Percentiles rank a stretch among this genome's conserved stretches.
phyloP scores from a whole-genome alignment of 192 early-diverging fungal species.

The Borealophlyctis nickersoniae region DNA sequence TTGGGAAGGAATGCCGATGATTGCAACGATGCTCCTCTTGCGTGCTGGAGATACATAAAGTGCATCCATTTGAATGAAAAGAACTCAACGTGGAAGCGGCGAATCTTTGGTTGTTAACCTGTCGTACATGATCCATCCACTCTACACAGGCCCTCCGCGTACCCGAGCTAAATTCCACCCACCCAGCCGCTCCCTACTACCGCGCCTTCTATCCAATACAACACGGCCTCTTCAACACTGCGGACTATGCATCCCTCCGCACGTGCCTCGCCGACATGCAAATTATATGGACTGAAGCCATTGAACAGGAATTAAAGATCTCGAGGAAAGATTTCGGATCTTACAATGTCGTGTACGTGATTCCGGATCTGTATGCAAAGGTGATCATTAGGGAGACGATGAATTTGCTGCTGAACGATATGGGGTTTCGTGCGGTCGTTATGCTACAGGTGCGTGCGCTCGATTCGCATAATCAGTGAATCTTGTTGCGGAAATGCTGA shows the following conservation, averaged over 20 bases:
- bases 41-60: too few relatives aligned
- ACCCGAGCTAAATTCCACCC: constrained; percentile 1
- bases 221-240: constrained; percentile 72
- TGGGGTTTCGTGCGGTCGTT: constrained; percentile 73
- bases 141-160: constrained; percentile 16
- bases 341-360: constrained; percentile 72
- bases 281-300: constrained; percentile 72
- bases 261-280: constrained; percentile 73
- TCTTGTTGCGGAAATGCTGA: neutral
- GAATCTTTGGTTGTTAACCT: neutral
- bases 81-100: too few relatives aligned
- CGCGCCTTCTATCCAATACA: constrained; percentile 71
- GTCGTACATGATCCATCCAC: neutral
- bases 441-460: constrained; percentile 54
- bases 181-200: neutral
- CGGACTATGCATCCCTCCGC: constrained; percentile 65
- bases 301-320: constrained; percentile 70
- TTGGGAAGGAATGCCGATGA: too few relatives aligned
- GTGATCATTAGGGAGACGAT: constrained; percentile 62
- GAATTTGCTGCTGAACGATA: constrained; percentile 66
- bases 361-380: constrained; percentile 74
- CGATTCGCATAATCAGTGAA: neutral
- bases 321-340: constrained; percentile 49
- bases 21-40: too few relatives aligned
- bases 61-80: too few relatives aligned